Conservation (phyloP, 768 basidiomycete species). For the Kondoa subrosea region DNA sequence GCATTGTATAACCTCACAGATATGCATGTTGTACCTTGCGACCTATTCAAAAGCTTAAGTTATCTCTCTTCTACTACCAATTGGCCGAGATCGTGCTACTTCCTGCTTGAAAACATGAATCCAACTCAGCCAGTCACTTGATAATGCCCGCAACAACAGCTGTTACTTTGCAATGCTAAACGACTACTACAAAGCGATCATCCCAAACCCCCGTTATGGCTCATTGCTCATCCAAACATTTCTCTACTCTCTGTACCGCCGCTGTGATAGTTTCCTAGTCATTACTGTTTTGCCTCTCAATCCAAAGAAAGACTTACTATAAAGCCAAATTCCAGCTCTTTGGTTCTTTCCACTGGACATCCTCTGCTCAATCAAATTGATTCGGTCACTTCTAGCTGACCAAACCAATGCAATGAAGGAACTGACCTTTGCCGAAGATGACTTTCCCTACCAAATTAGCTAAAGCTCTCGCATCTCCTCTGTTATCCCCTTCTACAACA, state of each 20-base stretch:
- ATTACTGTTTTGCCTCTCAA: not conserved
- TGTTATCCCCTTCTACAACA: slow-evolving; percentile 7
- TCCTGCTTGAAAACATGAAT: no score
- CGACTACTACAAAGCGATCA: no score
- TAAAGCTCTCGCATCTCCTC: slow-evolving; percentile 1
- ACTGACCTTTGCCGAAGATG: slow-evolving; percentile 1
- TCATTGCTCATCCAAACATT: not conserved
- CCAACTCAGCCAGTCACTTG: no score
- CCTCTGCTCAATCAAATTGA: no score
- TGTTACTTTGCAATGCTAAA: no score
- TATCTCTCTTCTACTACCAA: no score
- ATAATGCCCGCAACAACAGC: no score
- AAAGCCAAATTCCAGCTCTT: not conserved
- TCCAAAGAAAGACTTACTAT: not conserved
- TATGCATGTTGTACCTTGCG: no score
- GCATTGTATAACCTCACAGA: no score
- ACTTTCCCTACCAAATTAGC: not conserved
- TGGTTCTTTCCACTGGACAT: slow-evolving; percentile 6
- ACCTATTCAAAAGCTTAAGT: no score
- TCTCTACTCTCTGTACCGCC: not conserved
- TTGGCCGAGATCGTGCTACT: no score
- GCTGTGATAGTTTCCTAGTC: not conserved
- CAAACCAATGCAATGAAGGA: not conserved
- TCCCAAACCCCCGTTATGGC: no score
- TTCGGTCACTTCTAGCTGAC: not conserved